Conservation (phyloP, 1,139 yeast genomes). For the Neolecta irregularis region DNA sequence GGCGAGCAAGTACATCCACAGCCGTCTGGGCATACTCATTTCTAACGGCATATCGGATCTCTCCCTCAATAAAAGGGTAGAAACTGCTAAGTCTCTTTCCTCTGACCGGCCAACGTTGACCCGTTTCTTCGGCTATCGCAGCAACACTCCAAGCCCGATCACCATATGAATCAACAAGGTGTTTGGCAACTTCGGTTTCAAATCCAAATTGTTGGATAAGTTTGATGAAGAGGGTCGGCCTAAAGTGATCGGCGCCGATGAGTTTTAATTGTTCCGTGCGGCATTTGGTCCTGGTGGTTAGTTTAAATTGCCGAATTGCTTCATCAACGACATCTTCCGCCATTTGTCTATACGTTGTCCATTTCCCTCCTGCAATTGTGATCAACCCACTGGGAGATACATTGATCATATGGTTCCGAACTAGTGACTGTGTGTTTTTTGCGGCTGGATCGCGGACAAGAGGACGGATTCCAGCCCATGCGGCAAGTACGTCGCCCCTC, state of each 20-base stretch:
- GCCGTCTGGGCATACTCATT: constrained; percentile 84
- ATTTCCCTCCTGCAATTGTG: constrained; percentile 92
- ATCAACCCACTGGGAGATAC: constrained; percentile 59
- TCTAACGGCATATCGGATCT: constrained; percentile 63
- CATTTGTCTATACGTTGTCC: constrained; percentile 98
- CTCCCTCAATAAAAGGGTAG: constrained; percentile 88
- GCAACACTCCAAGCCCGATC: constrained; percentile 61
- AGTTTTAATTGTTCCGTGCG: constrained; percentile 52
- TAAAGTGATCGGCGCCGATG: constrained; percentile 59
- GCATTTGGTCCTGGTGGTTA: constrained; percentile 26
- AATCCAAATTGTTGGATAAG: constrained; percentile 65
- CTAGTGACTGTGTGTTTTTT: constrained; percentile 58
- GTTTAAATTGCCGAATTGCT: constrained; percentile 40
- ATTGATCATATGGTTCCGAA: constrained; percentile 73
- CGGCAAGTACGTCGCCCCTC: constrained; percentile 80
- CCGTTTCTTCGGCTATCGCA: constrained; percentile 33
- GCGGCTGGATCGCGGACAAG: constrained; percentile 74
- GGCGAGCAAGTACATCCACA: constrained; percentile 78
- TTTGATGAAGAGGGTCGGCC: constrained; percentile 56
- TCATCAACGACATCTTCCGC: constrained; percentile 85
- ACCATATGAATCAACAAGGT: constrained; percentile 77
- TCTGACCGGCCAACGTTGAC: constrained; percentile 19
- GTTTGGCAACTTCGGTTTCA: constrained; percentile 64
- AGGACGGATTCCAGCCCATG: constrained; percentile 96
- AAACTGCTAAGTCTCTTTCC: constrained; percentile 34